A percentile compares a stretch with the other conserved stretches of the same genome.
Conservation (phyloP, 768 basidiomycete genomes). For the Cyclocybe aegerita region DNA sequence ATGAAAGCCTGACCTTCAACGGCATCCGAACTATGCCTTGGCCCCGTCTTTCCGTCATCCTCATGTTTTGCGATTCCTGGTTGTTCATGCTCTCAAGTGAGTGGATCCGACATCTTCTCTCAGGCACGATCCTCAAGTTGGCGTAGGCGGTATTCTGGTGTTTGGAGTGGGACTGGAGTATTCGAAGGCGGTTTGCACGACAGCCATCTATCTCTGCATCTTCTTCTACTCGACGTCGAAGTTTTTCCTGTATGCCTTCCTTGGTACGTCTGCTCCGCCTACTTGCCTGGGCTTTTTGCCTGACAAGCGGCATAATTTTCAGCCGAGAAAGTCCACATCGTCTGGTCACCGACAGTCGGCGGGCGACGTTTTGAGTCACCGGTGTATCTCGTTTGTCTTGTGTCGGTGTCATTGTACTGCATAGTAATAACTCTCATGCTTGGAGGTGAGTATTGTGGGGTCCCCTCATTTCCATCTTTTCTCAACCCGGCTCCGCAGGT, state of each 20-base stretch:
- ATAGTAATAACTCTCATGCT: slow-evolving; percentile 39
- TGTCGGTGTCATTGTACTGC: slow-evolving; percentile 34
- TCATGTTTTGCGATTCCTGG: slow-evolving; percentile 45
- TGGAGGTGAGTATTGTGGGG: slow-evolving; percentile 27
- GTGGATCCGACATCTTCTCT: slow-evolving; percentile 8
- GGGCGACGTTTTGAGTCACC: slow-evolving; percentile 36
- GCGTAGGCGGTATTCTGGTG: slow-evolving; percentile 39
- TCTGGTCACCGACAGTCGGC: slow-evolving; percentile 37
- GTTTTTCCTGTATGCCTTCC: slow-evolving; percentile 47
- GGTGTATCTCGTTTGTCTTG: slow-evolving; percentile 39
- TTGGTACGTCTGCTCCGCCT: slow-evolving; percentile 27
- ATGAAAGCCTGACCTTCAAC: slow-evolving; percentile 26
- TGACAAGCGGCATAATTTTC: not conserved
- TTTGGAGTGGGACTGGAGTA: slow-evolving; percentile 44
- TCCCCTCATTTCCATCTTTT: not conserved
- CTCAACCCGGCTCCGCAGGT: slow-evolving; percentile 20
- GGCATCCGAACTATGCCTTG: slow-evolving; percentile 32
- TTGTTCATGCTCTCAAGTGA: slow-evolving; percentile 39
- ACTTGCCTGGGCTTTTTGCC: not conserved
- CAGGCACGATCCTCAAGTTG: not conserved
- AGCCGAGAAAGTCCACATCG: slow-evolving; percentile 48
- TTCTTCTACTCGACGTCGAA: slow-evolving; percentile 41
- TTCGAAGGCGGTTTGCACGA: slow-evolving; percentile 32
- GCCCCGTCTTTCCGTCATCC: slow-evolving; percentile 38
- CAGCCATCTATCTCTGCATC: slow-evolving; percentile 45